Base-by-base conservation (phyloP, 495 filamentous ascomycete species). In the Terfezia claveryi region DNA sequence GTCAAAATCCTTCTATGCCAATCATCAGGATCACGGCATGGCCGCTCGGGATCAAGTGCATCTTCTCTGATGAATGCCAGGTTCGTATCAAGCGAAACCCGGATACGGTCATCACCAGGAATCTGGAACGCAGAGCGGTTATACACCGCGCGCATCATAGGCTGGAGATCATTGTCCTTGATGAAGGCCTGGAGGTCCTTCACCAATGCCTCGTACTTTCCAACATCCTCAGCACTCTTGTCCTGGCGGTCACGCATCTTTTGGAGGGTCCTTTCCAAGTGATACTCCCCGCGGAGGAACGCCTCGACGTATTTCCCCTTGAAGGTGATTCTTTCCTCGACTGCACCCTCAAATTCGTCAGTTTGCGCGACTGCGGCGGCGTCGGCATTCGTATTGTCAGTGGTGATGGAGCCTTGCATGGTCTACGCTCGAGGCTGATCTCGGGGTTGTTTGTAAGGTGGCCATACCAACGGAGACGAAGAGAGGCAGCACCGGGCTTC, bases 1-100 rank as follows among this genome's bases (percentile, higher is more conserved):
- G 63, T 98, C 92, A 58, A 98, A 85, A 63, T 98, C 92, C 8
- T 69, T 38, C 91, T 81, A 64, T 98, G 92, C 91, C 91, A 98
- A 50, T 85, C 76, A 2, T 81, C 73, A 0, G 87, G 82, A 59
- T 92, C 81, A 53, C 91, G 80, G 69, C 88, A 94, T 9, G 91
- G 88, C 14, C 89, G 74, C 57, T 88, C 80, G 10, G 68, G 60
- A 64, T 96, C 91, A 44, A 96, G 68, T 4, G 79, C 76, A 66
- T 98, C 91, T 69, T 98, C 91, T 41, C 91, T 79, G 65, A 96
- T 94, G 58, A 96, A 76, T 36, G 85, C 87, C 17, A 96, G 74
- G 58, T 93, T 78, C 0, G 88, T 96, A 65, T 98, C 91, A 54
- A 98, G 81, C 0, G 85, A 87, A 57, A 95, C 84, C 38, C 92